Base-by-base conservation (phyloP, 164 flowering plant genomes). In the Vitis cinerea region DNA sequence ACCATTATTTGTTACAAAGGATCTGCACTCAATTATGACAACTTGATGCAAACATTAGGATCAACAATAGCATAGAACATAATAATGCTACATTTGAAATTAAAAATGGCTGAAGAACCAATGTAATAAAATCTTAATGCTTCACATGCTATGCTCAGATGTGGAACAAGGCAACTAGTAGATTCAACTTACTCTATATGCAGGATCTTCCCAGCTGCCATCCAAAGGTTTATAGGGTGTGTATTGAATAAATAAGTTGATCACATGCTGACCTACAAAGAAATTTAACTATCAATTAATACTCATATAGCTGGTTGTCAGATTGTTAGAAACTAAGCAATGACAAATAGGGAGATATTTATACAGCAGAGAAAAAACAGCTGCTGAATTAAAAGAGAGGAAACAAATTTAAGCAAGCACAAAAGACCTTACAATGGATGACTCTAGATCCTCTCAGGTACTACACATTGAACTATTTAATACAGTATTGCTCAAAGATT, bases 221-320 rank as follows among this genome's bases (percentile, higher is more conserved):
- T 87, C 89, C 10, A 73, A 62, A 7, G 97, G 97, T 68, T 83
- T 85, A 72, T 93, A 93, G 49, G 99, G 99, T 29, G 98, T 96
- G 82, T 89, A 96, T 67, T 91, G 99, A 63, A 88, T 80, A 72
- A 96, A 96, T 69, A 96, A 79, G 85, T 88, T 91, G 71, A 96
- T 83, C 31, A 91, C 98, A 75, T 96, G 98, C 83, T 91, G 89
- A 55, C 99, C 99, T 94, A 69, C 61, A 63, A 74, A 49, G 15
- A 58, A 62, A 10, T 10, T 11, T 11, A 52, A 55, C 4, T 10
- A 54, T 53, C 14, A 3, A 14, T 15, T 51, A 23, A 23, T 23
- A 23, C 2, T 54, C 7, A 61, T 48, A 48, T 16, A 2, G 50
- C 59, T n/a, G 49, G 9, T 8, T 50, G 57, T 37, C 44, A 37